A percentile compares a stretch with the other conserved stretches of the same genome.
phyloP scores from a whole-genome alignment of 2,329 filamentous ascomycete genomes.

The Epichloe aotearoae region DNA sequence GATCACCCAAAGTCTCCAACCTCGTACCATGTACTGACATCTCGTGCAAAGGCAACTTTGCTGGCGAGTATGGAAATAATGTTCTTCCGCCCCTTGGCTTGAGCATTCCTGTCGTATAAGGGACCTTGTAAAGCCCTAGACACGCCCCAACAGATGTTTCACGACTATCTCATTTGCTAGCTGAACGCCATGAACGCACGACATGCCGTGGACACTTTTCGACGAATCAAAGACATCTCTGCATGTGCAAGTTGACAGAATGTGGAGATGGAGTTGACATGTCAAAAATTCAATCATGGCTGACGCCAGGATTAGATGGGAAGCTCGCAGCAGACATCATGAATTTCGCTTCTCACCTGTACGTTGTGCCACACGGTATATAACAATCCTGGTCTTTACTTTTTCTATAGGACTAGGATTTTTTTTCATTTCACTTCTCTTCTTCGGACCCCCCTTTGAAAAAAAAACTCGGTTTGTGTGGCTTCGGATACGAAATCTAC shows the following conservation, averaged over 20 bases:
- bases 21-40: conserved; percentile 5
- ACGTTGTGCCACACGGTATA: conserved; percentile 21
- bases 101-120: conserved; percentile 15
- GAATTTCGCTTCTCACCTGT: conserved; percentile 22
- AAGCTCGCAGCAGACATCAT: background rate
- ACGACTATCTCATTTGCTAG: background rate
- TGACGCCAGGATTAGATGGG: conserved; percentile 2
- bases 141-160: background rate
- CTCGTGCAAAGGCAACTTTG: background rate
- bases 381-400: conserved; percentile 17
- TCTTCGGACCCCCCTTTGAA: background rate
- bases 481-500: background rate
- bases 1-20: background rate
- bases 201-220: background rate
- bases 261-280: background rate
- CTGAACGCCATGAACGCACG: background rate
- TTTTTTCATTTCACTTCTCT: conserved; percentile 4
- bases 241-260: background rate
- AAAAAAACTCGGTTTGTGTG: background rate
- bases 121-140: background rate
- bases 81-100: conserved; percentile 27
- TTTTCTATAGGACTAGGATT: conserved; percentile 5
- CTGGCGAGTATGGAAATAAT: conserved; percentile 19
- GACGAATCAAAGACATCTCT: background rate
- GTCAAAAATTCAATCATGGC: background rate